These are phyloP conservation scores for Tolypocladium tropicale DNA, from an alignment of 2,329 filamentous ascomycete genomes.

Conservation along the genomic window DNA sequence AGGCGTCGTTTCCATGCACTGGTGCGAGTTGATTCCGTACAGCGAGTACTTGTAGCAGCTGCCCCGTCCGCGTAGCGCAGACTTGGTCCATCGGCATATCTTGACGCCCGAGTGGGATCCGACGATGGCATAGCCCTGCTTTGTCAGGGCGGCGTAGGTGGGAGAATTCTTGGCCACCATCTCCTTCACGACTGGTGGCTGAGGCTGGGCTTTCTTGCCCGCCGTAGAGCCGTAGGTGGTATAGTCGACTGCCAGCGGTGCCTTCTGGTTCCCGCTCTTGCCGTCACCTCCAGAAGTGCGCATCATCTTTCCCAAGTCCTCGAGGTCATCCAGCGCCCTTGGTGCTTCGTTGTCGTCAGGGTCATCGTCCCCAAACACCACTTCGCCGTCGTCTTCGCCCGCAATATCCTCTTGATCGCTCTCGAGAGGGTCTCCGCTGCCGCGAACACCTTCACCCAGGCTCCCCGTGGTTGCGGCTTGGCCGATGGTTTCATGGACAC, in stretches of 20 bases:
- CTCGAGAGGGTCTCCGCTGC: slow-evolving; percentile 75
- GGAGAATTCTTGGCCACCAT: slow-evolving; percentile 92
- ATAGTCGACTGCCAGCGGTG: slow-evolving; percentile 73
- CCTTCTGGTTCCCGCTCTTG: slow-evolving; percentile 17
- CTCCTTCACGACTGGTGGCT: slow-evolving; percentile 54
- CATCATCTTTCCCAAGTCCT: slow-evolving; percentile 67
- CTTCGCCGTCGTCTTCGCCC: slow-evolving; percentile 48
- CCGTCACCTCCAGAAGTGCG: slow-evolving; percentile 31
- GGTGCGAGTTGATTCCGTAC: slow-evolving; percentile 91
- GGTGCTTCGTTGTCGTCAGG: slow-evolving; percentile 22
- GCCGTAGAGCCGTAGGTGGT: slow-evolving; percentile 54
- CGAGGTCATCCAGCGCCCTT: slow-evolving; percentile 61
- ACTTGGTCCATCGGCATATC: slow-evolving; percentile 98
- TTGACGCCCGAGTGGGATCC: slow-evolving; percentile 95
- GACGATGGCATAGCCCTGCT: slow-evolving; percentile 93
- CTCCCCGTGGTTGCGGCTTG: slow-evolving; percentile 50
- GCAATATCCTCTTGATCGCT: slow-evolving; percentile 67
- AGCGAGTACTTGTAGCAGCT: slow-evolving; percentile 98
- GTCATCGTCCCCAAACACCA: slow-evolving; percentile 31
- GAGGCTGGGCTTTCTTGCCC: slow-evolving; percentile 30
- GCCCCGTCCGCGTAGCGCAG: slow-evolving; percentile 80
- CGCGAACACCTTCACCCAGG: slow-evolving; percentile 56
- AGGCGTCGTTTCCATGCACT: slow-evolving; percentile 97
- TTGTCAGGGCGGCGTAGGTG: slow-evolving; percentile 80
- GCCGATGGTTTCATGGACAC: slow-evolving; percentile 60